Percentiles rank a stretch among this genome's conserved stretches.
Evolutionary conservation across 495 filamentous ascomycete species (phyloP).

Genomic region (Penicillium turbatum): DNA sequence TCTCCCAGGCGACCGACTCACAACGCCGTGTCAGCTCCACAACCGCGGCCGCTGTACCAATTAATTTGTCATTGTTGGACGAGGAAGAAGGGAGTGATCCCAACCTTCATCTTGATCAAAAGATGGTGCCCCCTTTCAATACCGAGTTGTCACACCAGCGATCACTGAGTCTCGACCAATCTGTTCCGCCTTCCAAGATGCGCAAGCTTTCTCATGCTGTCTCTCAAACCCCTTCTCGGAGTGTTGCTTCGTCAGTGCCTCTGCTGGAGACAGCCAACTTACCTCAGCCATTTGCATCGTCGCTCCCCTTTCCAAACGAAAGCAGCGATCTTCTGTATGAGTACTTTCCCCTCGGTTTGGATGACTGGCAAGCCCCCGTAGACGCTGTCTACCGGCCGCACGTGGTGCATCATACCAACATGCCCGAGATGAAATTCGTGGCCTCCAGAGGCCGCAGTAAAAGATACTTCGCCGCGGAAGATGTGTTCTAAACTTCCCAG

Average conservation of each 20-base stretch:
- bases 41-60: conserved; percentile 46
- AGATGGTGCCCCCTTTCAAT: conserved; percentile 22
- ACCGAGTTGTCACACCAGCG: conserved; percentile 28
- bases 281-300: conserved; percentile 37
- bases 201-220: conserved; percentile 39
- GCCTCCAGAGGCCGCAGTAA: conserved; percentile 68
- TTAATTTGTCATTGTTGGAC: conserved; percentile 71
- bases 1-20: conserved; percentile 35
- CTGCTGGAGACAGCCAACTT: conserved; percentile 38
- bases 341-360: conserved; percentile 82
- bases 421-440: conserved; percentile 72
- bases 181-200: conserved; percentile 40
- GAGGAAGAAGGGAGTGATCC: conserved; percentile 52
- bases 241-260: conserved; percentile 33
- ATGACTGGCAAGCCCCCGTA: conserved; percentile 90
- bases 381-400: conserved; percentile 92
- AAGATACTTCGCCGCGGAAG: conserved; percentile 74
- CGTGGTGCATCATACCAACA: conserved; percentile 81
- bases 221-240: conserved; percentile 31
- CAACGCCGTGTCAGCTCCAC: conserved; percentile 26
- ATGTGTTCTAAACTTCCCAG: conserved; percentile 34
- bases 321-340: conserved; percentile 80
- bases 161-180: conserved; percentile 22
- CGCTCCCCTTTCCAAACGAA: conserved; percentile 58
- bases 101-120: conserved; percentile 23